phyloP scores from a whole-genome alignment of 179 eudicot species.

The Gypsophila paniculata region DNA sequence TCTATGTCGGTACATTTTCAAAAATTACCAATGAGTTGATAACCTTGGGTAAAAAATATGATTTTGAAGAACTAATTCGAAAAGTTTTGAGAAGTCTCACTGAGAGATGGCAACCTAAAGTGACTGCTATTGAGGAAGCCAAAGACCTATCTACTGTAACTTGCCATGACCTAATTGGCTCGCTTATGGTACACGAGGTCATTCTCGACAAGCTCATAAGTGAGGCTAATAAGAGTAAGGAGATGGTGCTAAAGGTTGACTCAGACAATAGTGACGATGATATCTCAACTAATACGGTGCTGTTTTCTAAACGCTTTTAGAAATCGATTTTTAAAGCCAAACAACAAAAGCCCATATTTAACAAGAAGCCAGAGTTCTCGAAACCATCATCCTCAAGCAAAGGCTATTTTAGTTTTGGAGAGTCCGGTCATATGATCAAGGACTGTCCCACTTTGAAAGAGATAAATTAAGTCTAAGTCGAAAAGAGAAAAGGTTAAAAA shows the following conservation, averaged over 20 bases:
- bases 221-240: neutral
- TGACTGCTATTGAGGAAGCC: neutral
- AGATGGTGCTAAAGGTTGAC: neutral
- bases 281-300: neutral
- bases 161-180: neutral
- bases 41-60: neutral
- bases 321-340: neutral
- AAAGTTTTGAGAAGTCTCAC: neutral
- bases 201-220: neutral
- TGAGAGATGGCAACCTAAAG: neutral
- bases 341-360: neutral
- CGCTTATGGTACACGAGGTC: neutral
- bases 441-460: neutral
- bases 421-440: neutral
- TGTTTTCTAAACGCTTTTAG: neutral
- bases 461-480: neutral
- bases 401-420: neutral
- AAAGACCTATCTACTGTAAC: neutral
- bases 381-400: neutral
- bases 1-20: neutral
- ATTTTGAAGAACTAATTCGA: neutral
- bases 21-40: no score
- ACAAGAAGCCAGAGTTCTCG: neutral
- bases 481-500: neutral
- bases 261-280: neutral